Evolutionary conservation across 352 stramenopile species (phyloP), one percentile per base, ranked within the genome.

Genomic region (Phytopythium litorale): DNA sequence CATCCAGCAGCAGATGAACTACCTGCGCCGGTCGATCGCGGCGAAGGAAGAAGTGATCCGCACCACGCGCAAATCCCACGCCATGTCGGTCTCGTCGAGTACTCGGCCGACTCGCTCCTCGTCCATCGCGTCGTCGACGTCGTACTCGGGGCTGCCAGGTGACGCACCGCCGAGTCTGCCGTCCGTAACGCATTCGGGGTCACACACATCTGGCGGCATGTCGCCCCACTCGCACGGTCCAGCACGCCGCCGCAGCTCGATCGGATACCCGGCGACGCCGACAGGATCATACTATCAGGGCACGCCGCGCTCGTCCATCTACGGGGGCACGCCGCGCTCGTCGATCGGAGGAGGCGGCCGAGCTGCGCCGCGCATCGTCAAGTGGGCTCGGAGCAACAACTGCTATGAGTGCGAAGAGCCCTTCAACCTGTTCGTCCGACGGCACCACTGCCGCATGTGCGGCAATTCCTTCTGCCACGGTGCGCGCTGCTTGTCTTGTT

Each of bases 391-490:
- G 23, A 84, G 81, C 58, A 90, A 75, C 61, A 79, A 89, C 54
- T 96, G 87, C 67, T 90, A 91, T 66, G 87, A 93, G 70, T 96
- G 87, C 64, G 60, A 94, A 16, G 84, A 91, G 51, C 61, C 80
- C 11, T 96, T 96, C 68, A 92, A 87, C 54, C 61, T 96, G 6
- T 96, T 96, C 28, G 75, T 87, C 51, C 83, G 87, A 7, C 84
- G 87, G 16, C 87, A 96, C 58, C 85, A 96, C 65, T 96, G 87
- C 61, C 87, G 87, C 32, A 91, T 92, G 78, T 96, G 87, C 51
- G 87, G 87, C 23, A 89, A 90, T 49, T 94, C 84, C 48, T 96
- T 96, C 71, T 96, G 87, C 57, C 83, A 93, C 58, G 73, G 66
- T 72, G 62, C 19, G 60, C 30, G 37, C 25, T 56, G 48, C 18